These are phyloP conservation scores for Pestalotiopsis sp. DNA, from an alignment of 2,329 filamentous ascomycete genomes.

Conservation along the genomic window DNA sequence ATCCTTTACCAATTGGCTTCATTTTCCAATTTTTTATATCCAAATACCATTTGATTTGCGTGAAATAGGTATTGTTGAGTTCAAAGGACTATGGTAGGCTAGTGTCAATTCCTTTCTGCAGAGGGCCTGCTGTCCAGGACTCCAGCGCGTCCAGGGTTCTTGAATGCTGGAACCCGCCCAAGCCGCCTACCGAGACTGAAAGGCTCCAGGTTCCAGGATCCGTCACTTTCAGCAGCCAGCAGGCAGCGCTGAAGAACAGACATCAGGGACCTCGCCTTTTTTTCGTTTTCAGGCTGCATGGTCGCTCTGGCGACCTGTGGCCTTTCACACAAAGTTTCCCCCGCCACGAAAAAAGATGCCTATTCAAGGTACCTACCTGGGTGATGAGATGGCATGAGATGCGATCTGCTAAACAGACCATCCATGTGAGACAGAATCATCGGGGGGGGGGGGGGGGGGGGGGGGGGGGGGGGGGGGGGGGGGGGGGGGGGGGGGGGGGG, in stretches of 20 bases:
- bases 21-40: too few species aligned
- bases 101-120: too few species aligned
- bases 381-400: not conserved
- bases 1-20: too few species aligned
- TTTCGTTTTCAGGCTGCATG: not conserved
- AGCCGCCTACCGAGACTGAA: not conserved
- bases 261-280: not conserved
- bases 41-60: too few species aligned
- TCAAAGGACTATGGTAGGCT: too few species aligned
- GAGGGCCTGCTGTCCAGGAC: too few species aligned
- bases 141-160: not conserved
- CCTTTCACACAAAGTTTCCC: not conserved
- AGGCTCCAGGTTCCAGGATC: not conserved
- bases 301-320: not conserved
- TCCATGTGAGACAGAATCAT: not conserved
- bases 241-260: not conserved
- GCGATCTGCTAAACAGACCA: not conserved
- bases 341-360: not conserved
- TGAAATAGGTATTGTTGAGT: too few species aligned
- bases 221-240: not conserved
- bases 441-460: too few species aligned
- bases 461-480: too few species aligned
- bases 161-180: not conserved
- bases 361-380: not conserved
- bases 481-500: too few species aligned